Base-by-base conservation (phyloP, 169 alveolate species). In the Plasmodium reichenowi region DNA sequence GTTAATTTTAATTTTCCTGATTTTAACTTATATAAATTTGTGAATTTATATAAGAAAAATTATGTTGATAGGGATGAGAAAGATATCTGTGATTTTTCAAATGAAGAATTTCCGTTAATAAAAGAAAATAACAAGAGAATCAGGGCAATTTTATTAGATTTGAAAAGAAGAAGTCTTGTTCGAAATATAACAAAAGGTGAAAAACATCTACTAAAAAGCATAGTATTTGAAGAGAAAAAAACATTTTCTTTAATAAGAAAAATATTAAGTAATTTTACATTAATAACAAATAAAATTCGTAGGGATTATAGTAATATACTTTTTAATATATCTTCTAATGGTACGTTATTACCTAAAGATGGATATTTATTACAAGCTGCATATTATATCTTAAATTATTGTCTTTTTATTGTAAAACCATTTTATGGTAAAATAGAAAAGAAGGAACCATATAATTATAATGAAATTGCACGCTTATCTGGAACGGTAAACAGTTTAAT, bases 381-480 rank as follows among this genome's bases (percentile, higher is more conserved):
- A 38, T 67, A 59, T 59, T 74, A 59, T 74, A 7, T 22, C 8
- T 0, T 15, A 22, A 50, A 63, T 74, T 74, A 59, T 60, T n/a
- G 64, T 38, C 32, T 74, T 12, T 5, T n/a, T 29, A 12, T 60
- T 22, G 32, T 60, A 59, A 74, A 38, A 64, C 88, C 88, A 74
- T 74, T 74, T 43, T 60, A 20, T 47, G 26, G 12, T 22, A 74
- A 60, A 74, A 47, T 17, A 43, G 1, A 2, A 38, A 50, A 52
- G 13, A 52, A 29, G 8, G 10, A 8, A 4, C 1, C 0, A 29
- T 45, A 50, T 32, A 32, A 12, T 3, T 38, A 43, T 59, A 17
- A 22, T 10, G 74, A 59, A 52, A 43, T 74, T 3, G n/a, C n/a
- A 59, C 1, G 3, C 59, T 4, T 47, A 38, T 60, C 74, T 15